Evolutionary conservation across 2,329 filamentous ascomycete species (phyloP), one percentile per base, ranked within the genome.

Genomic region (Chlorencoelia australis): DNA sequence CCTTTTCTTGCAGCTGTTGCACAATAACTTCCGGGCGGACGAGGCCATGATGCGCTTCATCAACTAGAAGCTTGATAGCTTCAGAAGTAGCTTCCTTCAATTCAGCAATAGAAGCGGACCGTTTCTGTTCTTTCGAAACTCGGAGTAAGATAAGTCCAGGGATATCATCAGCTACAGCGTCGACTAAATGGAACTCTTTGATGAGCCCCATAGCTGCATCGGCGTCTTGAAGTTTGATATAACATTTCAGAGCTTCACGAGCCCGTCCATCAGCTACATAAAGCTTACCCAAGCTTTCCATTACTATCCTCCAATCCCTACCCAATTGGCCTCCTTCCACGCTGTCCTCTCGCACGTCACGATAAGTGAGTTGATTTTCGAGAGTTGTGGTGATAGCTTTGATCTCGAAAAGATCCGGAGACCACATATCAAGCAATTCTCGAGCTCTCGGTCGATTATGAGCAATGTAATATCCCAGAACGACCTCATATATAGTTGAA

Each of bases 191-290:
- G 50, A 85, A 82, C 25, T 94, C 84, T 42, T 78, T 75, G 50
- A 98, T 93, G 40, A 98, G 63, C 9, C 72, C 66, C 72, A 98
- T 89, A 0, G 85, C 84, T 7, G 82, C 80, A 54, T 96, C 87
- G 1, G 87, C 88, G 60, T 98, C 86, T 54, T 95, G 87, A 3
- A 96, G 71, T 44, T 75, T 79, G 54, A 98, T 93, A 55, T 93
- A 94, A 59, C 82, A 91, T 52, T 75, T 79, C 29, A 98, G 65
- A 2, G 93, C 89, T 54, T 96, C 87, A 37, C 82, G 73, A 45
- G 84, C 79, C 39, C 83, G 78, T 0, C 85, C 84, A 47, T 79
- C 82, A 7, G 83, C 82, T 38, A 95, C 75, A 54, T 89, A 85
- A 11, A 98, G 66, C 53, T 79, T 86, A 1, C 86, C 89, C 22